These are phyloP conservation scores for Epichloe gansuensis DNA, from an alignment of 2,329 filamentous ascomycete genomes.

Conservation along the genomic window DNA sequence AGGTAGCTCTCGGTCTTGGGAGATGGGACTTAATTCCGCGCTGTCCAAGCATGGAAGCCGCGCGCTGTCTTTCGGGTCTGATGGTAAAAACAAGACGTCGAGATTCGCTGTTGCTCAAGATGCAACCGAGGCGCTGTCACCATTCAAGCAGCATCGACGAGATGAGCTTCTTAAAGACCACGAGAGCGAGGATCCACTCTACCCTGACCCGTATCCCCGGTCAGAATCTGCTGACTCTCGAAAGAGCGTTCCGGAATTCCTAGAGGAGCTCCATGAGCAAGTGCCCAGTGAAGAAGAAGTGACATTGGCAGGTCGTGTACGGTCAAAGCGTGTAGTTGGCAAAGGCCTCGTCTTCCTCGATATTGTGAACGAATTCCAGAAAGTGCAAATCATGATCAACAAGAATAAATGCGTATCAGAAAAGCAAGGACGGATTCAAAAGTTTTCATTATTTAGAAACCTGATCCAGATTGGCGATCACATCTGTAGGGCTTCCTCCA, in stretches of 20 bases:
- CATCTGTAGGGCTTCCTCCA: conserved; percentile 48
- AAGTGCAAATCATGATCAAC: conserved; percentile 66
- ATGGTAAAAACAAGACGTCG: conserved; percentile 4
- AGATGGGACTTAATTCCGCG: neutral
- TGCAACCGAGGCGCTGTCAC: conserved; percentile 16
- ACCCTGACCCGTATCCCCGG: conserved; percentile 23
- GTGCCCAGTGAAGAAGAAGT: conserved; percentile 18
- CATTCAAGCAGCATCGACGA: conserved; percentile 25
- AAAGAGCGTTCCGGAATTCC: conserved; percentile 23
- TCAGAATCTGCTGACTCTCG: conserved; percentile 15
- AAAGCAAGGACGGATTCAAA: conserved; percentile 22
- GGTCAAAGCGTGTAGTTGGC: conserved; percentile 56
- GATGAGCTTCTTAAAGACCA: conserved; percentile 20
- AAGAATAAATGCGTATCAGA: conserved; percentile 34
- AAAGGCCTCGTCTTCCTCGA: conserved; percentile 77
- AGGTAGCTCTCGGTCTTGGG: conserved; percentile 1
- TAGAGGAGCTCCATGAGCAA: conserved; percentile 16
- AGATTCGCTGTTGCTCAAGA: conserved; percentile 10
- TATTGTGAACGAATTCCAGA: conserved; percentile 57
- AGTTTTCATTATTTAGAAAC: conserved; percentile 49
- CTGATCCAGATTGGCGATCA: conserved; percentile 70
- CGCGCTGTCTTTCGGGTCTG: conserved; percentile 11
- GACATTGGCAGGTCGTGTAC: conserved; percentile 49
- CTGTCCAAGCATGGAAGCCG: conserved; percentile 3
- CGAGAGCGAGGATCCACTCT: conserved; percentile 22